Base-by-base conservation (phyloP, 768 basidiomycete species). In the Rhizopogon vesiculosus region DNA sequence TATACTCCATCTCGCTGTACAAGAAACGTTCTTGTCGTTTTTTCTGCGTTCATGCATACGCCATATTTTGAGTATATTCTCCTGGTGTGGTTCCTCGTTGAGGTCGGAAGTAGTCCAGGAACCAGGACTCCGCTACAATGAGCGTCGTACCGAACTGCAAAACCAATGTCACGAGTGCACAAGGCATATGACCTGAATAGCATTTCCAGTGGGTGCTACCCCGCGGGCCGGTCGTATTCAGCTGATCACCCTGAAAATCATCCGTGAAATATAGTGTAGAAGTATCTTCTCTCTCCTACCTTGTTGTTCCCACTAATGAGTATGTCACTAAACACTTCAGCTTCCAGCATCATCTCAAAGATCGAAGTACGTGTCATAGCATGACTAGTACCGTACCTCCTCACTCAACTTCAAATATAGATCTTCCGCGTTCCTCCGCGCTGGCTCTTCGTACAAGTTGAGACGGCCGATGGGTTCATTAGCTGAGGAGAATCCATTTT, bases 401-500 rank as follows among this genome's bases (percentile, higher is more conserved):
- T 13, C 29, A 9, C 48, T 28, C 40, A 53, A 28, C 7, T 25
- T 19, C 18, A 22, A 12, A 22, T 16, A 12, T 61, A 83, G 80
- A 70, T 75, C 10, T 88, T 90, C 69, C 83, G 84, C 57, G 74
- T 89, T n/a, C 81, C 83, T 15, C 86, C 86, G 0, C 76, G 85
- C 39, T 88, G 87, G 87, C 72, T 90, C 4, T 87, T 89, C 61
- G 83, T 88, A 28, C 78, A 85, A 7, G 78, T 88, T n/a, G 81
- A 83, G 60, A 87, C 85, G 1, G 73, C 75, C 5, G 78, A 82
- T 42, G 85, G 83, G 0, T 66, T 83, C 25, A 77, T 88, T 29
- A 86, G 87, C 33, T 89, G 88, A 86, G 87, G 87, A 9, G 87
- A 89, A 66, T 83, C 76, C 31, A 88, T 86, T 0, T 77, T 89